A percentile compares a stretch with the other conserved stretches of the same genome.
Conservation (phyloP, 129 eudicot species). For the Scalesia atractyloides region DNA sequence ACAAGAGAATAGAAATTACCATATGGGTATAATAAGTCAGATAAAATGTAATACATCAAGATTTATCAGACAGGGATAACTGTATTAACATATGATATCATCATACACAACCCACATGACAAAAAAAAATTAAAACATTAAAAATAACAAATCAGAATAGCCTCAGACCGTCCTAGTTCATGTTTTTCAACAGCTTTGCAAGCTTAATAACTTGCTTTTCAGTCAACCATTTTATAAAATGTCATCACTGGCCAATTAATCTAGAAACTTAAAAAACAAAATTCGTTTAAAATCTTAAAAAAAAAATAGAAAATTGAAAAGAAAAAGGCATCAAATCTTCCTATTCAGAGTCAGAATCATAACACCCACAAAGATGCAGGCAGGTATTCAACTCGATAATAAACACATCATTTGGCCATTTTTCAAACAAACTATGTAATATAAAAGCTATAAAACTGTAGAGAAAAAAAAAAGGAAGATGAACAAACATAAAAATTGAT, state of each 20-base stretch:
- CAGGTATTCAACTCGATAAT: constrained; percentile 46
- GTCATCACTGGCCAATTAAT: constrained; percentile 49
- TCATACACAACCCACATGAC: constrained; percentile 46
- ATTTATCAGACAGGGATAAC: constrained; percentile 85
- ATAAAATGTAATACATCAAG: constrained; percentile 49
- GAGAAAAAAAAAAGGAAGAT: too few species aligned
- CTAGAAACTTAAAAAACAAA: neutral
- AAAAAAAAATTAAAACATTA: neutral
- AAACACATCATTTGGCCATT: constrained; percentile 52
- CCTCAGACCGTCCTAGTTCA: constrained; percentile 98
- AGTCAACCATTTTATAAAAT: constrained; percentile 31
- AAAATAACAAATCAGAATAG: constrained; percentile 10
- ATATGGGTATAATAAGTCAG: constrained; percentile 46
- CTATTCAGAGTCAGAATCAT: constrained; percentile 62
- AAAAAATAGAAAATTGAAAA: neutral
- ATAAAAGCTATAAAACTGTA: too few species aligned
- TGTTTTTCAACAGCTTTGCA: constrained; percentile 48
- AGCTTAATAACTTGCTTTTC: constrained; percentile 28
- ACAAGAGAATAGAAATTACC: neutral
- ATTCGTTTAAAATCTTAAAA: too few species aligned
- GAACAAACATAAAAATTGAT: too few species aligned
- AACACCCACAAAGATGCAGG: constrained; percentile 26
- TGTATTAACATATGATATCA: constrained; percentile 46
- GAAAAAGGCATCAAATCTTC: constrained; percentile 74
- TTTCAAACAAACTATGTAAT: neutral